These are phyloP conservation scores for Paragyromitra xinjiangensis DNA, from an alignment of 495 filamentous ascomycete genomes.

Conservation along the genomic window DNA sequence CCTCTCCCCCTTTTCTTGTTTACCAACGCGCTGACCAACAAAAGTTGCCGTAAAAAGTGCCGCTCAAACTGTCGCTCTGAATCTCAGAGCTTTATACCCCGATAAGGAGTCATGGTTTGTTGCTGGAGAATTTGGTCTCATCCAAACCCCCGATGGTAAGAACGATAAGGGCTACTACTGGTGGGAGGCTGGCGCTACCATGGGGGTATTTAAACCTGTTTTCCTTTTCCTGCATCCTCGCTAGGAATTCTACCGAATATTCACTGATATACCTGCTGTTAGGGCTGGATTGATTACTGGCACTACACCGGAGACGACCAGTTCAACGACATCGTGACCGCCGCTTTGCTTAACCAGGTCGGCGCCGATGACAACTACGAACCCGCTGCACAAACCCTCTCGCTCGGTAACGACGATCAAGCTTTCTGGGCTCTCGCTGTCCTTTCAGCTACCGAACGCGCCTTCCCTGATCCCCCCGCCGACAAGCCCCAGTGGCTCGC, in stretches of 20 bases:
- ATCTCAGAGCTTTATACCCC: slow-evolving; percentile 53
- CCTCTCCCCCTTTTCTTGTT: slow-evolving; percentile 22
- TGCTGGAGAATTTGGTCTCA: slow-evolving; percentile 54
- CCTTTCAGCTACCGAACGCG: slow-evolving; percentile 76
- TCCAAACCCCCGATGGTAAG: slow-evolving; percentile 50
- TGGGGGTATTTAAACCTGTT: slow-evolving; percentile 51
- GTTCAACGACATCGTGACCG: slow-evolving; percentile 70
- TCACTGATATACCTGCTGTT: slow-evolving; percentile 5
- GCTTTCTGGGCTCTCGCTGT: slow-evolving; percentile 82
- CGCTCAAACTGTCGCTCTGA: slow-evolving; percentile 44
- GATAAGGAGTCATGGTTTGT: slow-evolving; percentile 52
- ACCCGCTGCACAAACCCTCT: slow-evolving; percentile 75
- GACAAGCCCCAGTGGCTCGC: slow-evolving; percentile 74
- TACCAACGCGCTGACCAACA: slow-evolving; percentile 13
- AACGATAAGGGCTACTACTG: slow-evolving; percentile 57
- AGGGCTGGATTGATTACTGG: slow-evolving; percentile 75
- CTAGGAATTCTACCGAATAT: neutral
- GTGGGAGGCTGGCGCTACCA: slow-evolving; percentile 58
- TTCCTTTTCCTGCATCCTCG: slow-evolving; percentile 8
- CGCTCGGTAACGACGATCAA: slow-evolving; percentile 86
- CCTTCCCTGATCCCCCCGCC: slow-evolving; percentile 70
- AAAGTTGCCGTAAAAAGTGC: slow-evolving; percentile 49
- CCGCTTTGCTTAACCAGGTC: slow-evolving; percentile 75
- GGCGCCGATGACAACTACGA: slow-evolving; percentile 74
- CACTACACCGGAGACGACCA: slow-evolving; percentile 73